Percentiles rank a stretch among this genome's conserved stretches.
phyloP scores from a whole-genome alignment of 805 yeast genomes.

The Wickerhamiella alocasiicola region DNA sequence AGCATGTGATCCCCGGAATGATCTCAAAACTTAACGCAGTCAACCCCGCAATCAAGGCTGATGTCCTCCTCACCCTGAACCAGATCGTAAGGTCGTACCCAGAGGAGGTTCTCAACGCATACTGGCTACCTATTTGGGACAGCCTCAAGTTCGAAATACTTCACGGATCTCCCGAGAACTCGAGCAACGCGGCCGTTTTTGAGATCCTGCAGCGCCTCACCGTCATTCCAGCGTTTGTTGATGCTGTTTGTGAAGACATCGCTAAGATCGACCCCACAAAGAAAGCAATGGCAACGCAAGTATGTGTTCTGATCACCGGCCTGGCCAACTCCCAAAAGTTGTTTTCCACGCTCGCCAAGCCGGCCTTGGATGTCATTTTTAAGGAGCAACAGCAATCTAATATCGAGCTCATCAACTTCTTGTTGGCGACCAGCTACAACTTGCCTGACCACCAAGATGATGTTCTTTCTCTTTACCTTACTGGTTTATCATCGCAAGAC shows the following conservation, averaged over 20 bases:
- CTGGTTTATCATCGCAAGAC: slow-evolving; percentile 56
- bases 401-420: slow-evolving; percentile 18
- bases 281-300: slow-evolving; percentile 11
- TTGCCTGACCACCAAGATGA: slow-evolving; percentile 45
- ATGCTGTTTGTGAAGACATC: slow-evolving; percentile 20
- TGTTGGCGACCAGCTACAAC: slow-evolving; percentile 19
- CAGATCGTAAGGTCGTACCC: slow-evolving; percentile 45
- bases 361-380: slow-evolving; percentile 31
- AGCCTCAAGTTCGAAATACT: slow-evolving; percentile 81
- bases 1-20: slow-evolving; percentile 63
- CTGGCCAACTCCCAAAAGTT: slow-evolving; percentile 5
- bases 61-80: slow-evolving; percentile 52
- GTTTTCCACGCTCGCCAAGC: slow-evolving; percentile 11
- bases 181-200: slow-evolving; percentile 32
- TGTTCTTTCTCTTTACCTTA: slow-evolving; percentile 48
- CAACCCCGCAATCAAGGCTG: slow-evolving; percentile 38
- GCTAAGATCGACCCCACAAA: slow-evolving; percentile 5
- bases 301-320: slow-evolving; percentile 11
- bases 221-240: slow-evolving; percentile 27
- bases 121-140: slow-evolving; percentile 74
- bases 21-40: slow-evolving; percentile 48
- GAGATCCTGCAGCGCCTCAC: slow-evolving; percentile 34
- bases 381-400: neutral
- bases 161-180: slow-evolving; percentile 53
- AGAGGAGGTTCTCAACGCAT: slow-evolving; percentile 35